phyloP scores from a whole-genome alignment of 140 eudicot genomes.

The Cichorium intybus region DNA sequence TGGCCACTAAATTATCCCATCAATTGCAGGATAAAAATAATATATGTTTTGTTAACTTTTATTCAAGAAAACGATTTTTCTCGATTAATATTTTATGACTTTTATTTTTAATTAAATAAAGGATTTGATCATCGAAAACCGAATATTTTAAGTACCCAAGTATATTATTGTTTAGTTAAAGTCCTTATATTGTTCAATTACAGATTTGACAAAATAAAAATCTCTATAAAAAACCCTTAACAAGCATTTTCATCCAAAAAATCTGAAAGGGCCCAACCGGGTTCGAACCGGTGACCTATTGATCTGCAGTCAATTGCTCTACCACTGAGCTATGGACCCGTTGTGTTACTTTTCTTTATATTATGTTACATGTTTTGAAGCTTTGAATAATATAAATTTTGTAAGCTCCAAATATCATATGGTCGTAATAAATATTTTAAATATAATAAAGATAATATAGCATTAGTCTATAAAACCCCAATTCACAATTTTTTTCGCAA shows the following conservation, averaged over 20 bases:
- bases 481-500: constrained; percentile 1
- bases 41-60: not conserved
- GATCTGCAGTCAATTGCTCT: constrained; percentile 99
- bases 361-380: too few species aligned
- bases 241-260: too few species aligned
- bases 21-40: not conserved
- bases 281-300: constrained; percentile 99
- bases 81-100: not conserved
- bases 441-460: not conserved
- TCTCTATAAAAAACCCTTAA: too few species aligned
- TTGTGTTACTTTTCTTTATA: too few species aligned
- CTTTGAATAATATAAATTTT: too few species aligned
- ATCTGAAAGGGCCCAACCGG: constrained; percentile 99
- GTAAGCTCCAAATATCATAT: not conserved
- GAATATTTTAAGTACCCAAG: too few species aligned
- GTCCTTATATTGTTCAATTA: too few species aligned
- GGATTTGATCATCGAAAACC: too few species aligned
- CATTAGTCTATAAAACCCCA: not conserved
- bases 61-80: not conserved
- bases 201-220: too few species aligned
- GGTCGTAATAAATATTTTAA: not conserved
- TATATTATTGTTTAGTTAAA: too few species aligned
- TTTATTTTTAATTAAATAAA: too few species aligned
- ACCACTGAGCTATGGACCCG: constrained; percentile 99
- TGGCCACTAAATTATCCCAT: constrained; percentile 19